Evolutionary conservation across 257 asterid species (phyloP).

Genomic region (Hygrophila difformis): DNA sequence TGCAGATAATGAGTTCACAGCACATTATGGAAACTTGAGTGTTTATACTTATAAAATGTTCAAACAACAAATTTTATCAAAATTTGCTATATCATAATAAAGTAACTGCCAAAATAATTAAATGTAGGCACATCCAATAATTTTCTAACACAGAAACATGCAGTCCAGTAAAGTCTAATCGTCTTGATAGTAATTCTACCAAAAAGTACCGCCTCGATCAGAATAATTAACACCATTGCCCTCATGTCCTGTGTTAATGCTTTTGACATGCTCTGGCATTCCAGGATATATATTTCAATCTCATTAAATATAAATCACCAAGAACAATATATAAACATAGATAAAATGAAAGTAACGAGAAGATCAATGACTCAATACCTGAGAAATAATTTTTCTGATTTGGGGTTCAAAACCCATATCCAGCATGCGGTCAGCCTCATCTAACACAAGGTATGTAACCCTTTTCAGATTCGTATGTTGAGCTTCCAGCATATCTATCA

Average conservation of each 20-base stretch:
- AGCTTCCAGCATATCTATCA: constrained; percentile 88
- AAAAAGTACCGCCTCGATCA: too few species aligned
- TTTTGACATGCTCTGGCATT: background rate
- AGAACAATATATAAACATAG: background rate
- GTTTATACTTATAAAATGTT: too few species aligned
- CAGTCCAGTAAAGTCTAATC: too few species aligned
- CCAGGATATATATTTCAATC: constrained; percentile 6
- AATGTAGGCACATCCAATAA: too few species aligned
- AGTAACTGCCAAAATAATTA: too few species aligned
- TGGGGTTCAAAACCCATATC: constrained; percentile 99
- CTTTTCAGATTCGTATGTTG: constrained; percentile 80
- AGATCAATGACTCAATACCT: constrained; percentile 30
- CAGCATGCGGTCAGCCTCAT: constrained; percentile 94
- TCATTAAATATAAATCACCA: background rate
- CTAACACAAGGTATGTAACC: constrained; percentile 86
- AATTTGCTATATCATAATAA: too few species aligned
- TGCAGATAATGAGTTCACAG: too few species aligned
- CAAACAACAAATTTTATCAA: too few species aligned
- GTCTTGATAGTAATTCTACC: too few species aligned
- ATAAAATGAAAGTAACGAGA: background rate
- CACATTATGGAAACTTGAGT: too few species aligned
- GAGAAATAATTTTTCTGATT: constrained; percentile 78
- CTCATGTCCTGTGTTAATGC: background rate
- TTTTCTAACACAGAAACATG: too few species aligned
- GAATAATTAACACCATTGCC: too few species aligned